Evolutionary conservation across 306 rosid genomes (phyloP).

Genomic region (Myrica gale): DNA sequence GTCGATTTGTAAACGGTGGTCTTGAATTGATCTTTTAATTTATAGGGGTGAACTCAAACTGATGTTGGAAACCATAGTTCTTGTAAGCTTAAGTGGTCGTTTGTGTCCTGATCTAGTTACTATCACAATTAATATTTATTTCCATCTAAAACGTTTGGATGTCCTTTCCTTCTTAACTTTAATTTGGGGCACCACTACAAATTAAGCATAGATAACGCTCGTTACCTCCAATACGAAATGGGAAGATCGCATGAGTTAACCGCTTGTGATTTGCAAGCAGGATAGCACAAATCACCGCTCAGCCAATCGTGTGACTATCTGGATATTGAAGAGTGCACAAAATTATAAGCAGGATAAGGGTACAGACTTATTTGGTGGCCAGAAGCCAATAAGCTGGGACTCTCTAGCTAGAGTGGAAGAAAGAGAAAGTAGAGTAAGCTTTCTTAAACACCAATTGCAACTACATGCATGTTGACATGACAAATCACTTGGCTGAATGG

Average conservation of each 20-base stretch:
- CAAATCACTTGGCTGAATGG: neutral
- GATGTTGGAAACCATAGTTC: too few species aligned
- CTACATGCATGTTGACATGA: neutral
- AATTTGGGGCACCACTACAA: neutral
- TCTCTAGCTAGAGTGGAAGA: too few species aligned
- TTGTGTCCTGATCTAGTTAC: neutral
- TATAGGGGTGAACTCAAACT: too few species aligned
- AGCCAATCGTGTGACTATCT: neutral
- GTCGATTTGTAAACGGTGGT: too few species aligned
- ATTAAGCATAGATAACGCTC: too few species aligned
- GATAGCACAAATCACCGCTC: neutral
- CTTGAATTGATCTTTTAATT: too few species aligned
- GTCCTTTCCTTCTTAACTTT: neutral
- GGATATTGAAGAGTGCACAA: neutral
- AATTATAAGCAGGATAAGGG: neutral
- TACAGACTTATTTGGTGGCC: too few species aligned
- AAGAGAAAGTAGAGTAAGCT: too few species aligned
- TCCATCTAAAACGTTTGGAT: neutral
- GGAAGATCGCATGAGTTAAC: neutral
- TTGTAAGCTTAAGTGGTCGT: slow-evolving; percentile 21
- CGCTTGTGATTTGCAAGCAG: neutral
- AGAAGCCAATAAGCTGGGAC: too few species aligned
- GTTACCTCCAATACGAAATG: neutral
- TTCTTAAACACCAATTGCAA: neutral
- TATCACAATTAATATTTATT: neutral